Evolutionary conservation across 371 early-diverging fungal species (phyloP), one percentile per base, ranked within the genome.

Genomic region (Neoconidiobolus thromboides): DNA sequence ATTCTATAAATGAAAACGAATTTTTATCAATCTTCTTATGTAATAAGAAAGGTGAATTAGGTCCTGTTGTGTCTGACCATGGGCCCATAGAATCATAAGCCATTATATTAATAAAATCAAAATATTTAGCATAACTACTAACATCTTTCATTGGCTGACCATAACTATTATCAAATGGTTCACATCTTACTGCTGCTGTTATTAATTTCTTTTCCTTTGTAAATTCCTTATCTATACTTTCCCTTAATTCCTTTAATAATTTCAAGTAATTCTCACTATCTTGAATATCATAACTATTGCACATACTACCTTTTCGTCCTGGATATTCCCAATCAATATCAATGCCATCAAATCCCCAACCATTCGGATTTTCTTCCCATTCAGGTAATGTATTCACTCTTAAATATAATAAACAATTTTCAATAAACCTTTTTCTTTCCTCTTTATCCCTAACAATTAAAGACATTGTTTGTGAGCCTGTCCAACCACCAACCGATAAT

Each of bases 241-340:
- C 65, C n/a, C 86, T 78, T 39, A 89, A 72, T 26, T 81, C 81
- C 40, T 73, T 63, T 1, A 89, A 67, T 7, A 87, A 69, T 2
- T 65, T 69, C 60, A 84, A 62, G 43, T 78, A 70, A 63, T 84
- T 82, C 51, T 63, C 73, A 7, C 78, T 64, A 52, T 73, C 71
- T 47, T 70, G 61, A 39, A 67, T 67, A 12, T 65, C 64, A 49
- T 71, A 70, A 37, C 70, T 67, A 64, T 87, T 89, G 64, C 85
- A 85, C 65, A 83, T 81, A 37, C 80, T 74, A 2, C 80, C 87
- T 38, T 12, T n/a, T 3, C 77, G 71, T 10, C 78, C 86, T 26
- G 88, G 86, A 62, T 83, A 88, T 64, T 89, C 88, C 87, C 85
- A 88, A 65, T 79, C 82, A 15, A 63, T 66, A 64, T 63, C 69